Evolutionary conservation across 768 basidiomycete species (phyloP).

Genomic region (Kwoniella dendrophila): DNA sequence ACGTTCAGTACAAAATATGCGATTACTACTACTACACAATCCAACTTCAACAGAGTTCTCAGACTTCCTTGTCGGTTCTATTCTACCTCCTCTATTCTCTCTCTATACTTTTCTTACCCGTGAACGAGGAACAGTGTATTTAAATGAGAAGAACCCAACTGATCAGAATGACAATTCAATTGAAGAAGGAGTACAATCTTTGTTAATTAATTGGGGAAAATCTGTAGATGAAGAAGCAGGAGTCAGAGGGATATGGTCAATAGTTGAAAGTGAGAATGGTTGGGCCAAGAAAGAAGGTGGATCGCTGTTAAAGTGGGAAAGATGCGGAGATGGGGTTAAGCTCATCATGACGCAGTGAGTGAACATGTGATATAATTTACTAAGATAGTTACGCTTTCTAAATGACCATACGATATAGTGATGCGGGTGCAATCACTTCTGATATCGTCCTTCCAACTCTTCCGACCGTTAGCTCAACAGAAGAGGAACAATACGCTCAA

Average conservation of each 20-base stretch:
- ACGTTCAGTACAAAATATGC: slow-evolving; percentile 53
- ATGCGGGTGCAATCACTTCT: not conserved
- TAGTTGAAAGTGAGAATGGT: slow-evolving; percentile 58
- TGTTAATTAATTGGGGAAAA: slow-evolving; percentile 65
- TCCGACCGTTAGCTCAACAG: slow-evolving; percentile 30
- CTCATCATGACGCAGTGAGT: slow-evolving; percentile 51
- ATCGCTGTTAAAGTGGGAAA: slow-evolving; percentile 63
- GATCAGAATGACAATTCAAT: slow-evolving; percentile 55
- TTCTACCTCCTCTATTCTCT: slow-evolving; percentile 69
- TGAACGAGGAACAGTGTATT: not conserved
- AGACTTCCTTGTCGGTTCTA: slow-evolving; percentile 67
- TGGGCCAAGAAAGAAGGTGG: slow-evolving; percentile 56
- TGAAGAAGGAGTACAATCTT: slow-evolving; percentile 1
- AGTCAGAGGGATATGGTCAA: slow-evolving; percentile 63
- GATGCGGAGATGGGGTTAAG: slow-evolving; percentile 60
- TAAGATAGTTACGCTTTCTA: slow-evolving; percentile 58
- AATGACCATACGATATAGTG: slow-evolving; percentile 59
- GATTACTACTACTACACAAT: slow-evolving; percentile 63
- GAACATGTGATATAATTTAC: no score
- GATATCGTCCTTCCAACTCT: no score
- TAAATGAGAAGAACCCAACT: not conserved
- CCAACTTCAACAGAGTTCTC: slow-evolving; percentile 77
- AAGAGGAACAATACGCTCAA: slow-evolving; percentile 57
- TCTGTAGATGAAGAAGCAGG: slow-evolving; percentile 64
- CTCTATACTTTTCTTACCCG: slow-evolving; percentile 61